Evolutionary conservation across 2,329 filamentous ascomycete species (phyloP), one percentile per base, ranked within the genome.

Genomic region (Beauveria asiatica): DNA sequence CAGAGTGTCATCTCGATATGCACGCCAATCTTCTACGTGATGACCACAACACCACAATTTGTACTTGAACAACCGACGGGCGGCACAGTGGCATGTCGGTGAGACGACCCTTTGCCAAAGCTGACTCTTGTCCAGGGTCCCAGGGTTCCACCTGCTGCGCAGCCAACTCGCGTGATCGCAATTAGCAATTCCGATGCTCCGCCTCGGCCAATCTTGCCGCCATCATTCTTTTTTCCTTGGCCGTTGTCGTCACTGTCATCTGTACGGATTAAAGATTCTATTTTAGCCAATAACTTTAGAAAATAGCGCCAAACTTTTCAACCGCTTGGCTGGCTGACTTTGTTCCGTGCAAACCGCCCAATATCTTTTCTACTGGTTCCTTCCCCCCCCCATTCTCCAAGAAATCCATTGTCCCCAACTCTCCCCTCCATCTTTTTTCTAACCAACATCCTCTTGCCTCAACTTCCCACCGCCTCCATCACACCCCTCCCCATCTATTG

Each of bases 101-200:
- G 44, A 57, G 54, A 48, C 54, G 44, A 6, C 10, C 49, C 27
- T 21, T 37, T 13, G 19, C 49, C 33, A 37, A 16, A 21, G 3
- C 27, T 51, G 49, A 51, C 49, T 51, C 49, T 51, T 19, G 33
- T 30, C 17, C 48, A 48, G 42, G 19, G n/a, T 45, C 2, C 30
- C 33, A 30, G 55, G 55, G 37, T 58, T 58, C 56, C 56, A 52
- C 56, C 46, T 3, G 13, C 25, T 21, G 21, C 23, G 19, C 41
- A 53, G 42, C 49, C 44, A 60, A 55, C 58, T 60, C 58, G 50
- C 58, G 58, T 60, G 58, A 60, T 60, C 42, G 58, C 58, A 60
- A 55, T 60, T 42, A 54, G 6, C 58, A 55, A 54, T 60, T 55
- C 58, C 58, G 51, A 55, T 60, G 33, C 58, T 54, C 58, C 58